Evolutionary conservation across 495 filamentous ascomycete species (phyloP), one percentile per base, ranked within the genome.

Genomic region (Evernia prunastri): DNA sequence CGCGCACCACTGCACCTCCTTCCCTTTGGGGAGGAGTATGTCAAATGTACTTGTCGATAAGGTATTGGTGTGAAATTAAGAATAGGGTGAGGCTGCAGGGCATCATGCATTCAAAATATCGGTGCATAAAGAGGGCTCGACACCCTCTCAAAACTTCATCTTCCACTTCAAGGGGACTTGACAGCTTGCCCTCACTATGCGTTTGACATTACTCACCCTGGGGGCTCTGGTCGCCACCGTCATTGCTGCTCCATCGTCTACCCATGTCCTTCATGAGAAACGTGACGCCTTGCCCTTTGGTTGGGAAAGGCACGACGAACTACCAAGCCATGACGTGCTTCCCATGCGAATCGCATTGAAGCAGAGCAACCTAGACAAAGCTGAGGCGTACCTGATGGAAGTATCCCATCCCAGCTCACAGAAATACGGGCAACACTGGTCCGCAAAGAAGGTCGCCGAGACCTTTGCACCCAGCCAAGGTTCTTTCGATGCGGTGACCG

Each of bases 321-420:
- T 79, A 29, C 62, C 75, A 23, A 66, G 63, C 10, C 65, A 68
- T 18, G 67, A 76, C 4, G 68, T 77, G 11, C 72, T 86, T 23
- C 81, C 82, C 2, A 78, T 86, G 31, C 77, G 82, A 53, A 84
- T 86, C 56, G 83, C 81, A 10, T 68, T 86, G 66, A 74, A 74
- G 7, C 82, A 86, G 69, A 74, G 74, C 35, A 85, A 85, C 56
- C 59, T 84, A 29, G 77, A 84, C 56, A 69, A 72, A 33, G 81
- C 76, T 0, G 79, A 84, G 64, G 80, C 81, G 18, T 78, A 81
- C 39, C 73, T 85, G 8, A 83, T 84, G 80, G 73, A 80, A 56
- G 72, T 85, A 71, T 84, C 72, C 20, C 72, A 74, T 57, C 78
- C 78, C 2, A 59, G 63, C 8, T 86, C 83, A 0, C 68, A 74